Conservation (phyloP, 306 rosid species). For the Glycine latifolia region DNA sequence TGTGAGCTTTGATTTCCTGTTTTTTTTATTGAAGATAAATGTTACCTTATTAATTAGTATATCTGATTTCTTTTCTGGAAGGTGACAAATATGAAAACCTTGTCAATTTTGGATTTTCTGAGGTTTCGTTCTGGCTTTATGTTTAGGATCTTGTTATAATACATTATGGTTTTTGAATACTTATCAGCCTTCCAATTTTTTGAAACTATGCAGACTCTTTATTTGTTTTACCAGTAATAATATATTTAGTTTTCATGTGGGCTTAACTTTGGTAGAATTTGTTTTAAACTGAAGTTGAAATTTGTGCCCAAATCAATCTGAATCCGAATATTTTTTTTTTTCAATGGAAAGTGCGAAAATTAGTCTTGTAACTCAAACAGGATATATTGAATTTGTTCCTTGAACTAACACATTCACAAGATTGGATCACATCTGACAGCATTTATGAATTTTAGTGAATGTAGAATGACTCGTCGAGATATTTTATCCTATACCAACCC, state of each 20-base stretch:
- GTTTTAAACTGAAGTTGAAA: neutral
- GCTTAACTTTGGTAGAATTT: neutral
- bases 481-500: no score
- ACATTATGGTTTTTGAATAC: constrained; percentile 18
- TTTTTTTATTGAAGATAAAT: constrained; percentile 1
- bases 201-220: neutral
- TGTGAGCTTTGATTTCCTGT: constrained; percentile 48
- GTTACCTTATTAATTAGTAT: neutral
- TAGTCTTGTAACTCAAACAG: no score
- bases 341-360: no score
- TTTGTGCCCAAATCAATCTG: no score
- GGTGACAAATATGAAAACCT: constrained; percentile 1
- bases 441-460: no score
- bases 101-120: constrained; percentile 37
- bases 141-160: constrained; percentile 13
- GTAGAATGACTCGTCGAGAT: no score
- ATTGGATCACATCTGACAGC: no score
- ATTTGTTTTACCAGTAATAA: neutral
- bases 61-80: constrained; percentile 14
- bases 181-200: neutral
- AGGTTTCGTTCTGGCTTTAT: neutral
- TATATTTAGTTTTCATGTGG: neutral
- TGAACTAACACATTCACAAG: no score
- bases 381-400: no score
- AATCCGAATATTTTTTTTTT: no score